Evolutionary conservation across 1,139 yeast species (phyloP), one percentile per base, ranked within the genome.

Genomic region (Yamadazyma aaseri): DNA sequence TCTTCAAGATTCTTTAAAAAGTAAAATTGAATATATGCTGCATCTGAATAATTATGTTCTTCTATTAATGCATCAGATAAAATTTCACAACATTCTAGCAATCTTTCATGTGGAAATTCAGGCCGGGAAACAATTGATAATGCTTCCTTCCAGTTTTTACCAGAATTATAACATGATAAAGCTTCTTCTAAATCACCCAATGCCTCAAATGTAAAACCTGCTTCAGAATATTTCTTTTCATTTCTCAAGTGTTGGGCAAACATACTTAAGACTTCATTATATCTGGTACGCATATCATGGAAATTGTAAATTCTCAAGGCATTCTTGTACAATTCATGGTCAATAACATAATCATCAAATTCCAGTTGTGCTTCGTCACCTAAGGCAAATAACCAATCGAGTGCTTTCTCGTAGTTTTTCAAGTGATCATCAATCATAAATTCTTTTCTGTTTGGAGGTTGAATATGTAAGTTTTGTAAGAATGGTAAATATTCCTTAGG

Each of bases 401-500:
- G 65, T 0, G 97, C 97, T 53, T 76, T 79, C 24, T 71, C 73
- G 53, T 73, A 68, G 28, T 79, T 74, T 50, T 81, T 79, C 56
- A 94, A 72, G 52, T 81, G 71, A 34, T 86, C 83, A 54, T 94
- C 98, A 47, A 94, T 85, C 52, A 79, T 63, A 52, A 86, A 90
- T 52, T 76, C 73, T 48, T 81, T 78, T 39, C 96, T 76, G 33
- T 79, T 60, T 13, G 77, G 80, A 1, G 75, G 66, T 55, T 83
- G 85, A 23, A 76, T 75, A 46, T 86, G 85, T 37, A 94, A 67
- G 35, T 79, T 74, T 51, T 89, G 96, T 46, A 94, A 69, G 58
- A 92, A 94, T 33, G 98, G 97, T 35, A 94, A 64, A 51, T 92
- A 94, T 57, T 94, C 99, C 53, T 90, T 87, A 17, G 99, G 99